Evolutionary conservation across 306 rosid species (phyloP), one percentile per base, ranked within the genome.

Genomic region (Rosa rugosa): DNA sequence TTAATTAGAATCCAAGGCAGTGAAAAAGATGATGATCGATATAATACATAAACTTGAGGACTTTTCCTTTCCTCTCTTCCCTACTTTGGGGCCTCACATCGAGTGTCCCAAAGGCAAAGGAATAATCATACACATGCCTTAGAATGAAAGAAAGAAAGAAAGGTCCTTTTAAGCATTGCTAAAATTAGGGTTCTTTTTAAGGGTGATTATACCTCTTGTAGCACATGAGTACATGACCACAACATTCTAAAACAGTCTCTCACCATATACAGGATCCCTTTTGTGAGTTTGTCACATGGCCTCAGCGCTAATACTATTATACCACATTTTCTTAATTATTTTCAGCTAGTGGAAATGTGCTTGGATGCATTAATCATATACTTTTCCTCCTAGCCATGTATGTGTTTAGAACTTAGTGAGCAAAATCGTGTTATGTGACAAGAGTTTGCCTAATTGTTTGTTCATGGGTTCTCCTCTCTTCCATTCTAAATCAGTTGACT

Each of bases 1-100:
- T 84, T 84, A 69, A 84, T 78, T 77, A 84, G 83, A 74, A 84
- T 84, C 87, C 85, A 78, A 84, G 83, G 85, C 80, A 14, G 80
- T 77, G 75, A 69, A 75, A 75, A 74, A 77, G 75, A 73, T 75
- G 72, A 76, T 34, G 69, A 64, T 27, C 69, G 70, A 75, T 60
- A 59, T 59, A 47, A 71, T 44, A 31, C 50, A 46, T 5, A 69
- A 66, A 46, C 50, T 67, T 51, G 64, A 23, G 36, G 64, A 51
- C 44, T 25, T 13, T 51, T 50, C 1, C 14, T 65, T 65, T 16
- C 60, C 45, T 72, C 69, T 36, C 20, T 49, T 49, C 77, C 36
- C 71, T 40, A 71, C 87, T 56, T 65, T 59, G 78, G 80, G 84
- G 69, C 76, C 84, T 80, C 75, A 50, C 70, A 59, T 81, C 73